A percentile compares a stretch with the other conserved stretches of the same genome.
These are phyloP conservation scores for Hygrocybe punicea DNA, from an alignment of 768 basidiomycete genomes.

Conservation along the genomic window DNA sequence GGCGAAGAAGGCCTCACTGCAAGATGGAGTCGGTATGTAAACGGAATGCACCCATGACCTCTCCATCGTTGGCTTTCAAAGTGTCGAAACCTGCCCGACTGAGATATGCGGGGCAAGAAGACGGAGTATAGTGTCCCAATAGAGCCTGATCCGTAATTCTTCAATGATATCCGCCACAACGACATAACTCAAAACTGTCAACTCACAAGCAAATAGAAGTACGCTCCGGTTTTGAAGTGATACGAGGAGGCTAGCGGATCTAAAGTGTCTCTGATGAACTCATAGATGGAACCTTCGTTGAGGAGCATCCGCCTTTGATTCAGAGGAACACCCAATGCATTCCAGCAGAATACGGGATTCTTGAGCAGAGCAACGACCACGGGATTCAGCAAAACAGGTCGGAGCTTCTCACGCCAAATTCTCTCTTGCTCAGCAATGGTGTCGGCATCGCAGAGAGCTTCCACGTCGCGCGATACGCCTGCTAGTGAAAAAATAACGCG, in stretches of 20 bases:
- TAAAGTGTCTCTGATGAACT: slow-evolving; percentile 51
- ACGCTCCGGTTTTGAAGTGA: slow-evolving; percentile 59
- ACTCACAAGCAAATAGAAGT: slow-evolving; percentile 59
- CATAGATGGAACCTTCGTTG: slow-evolving; percentile 47
- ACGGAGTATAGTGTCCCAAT: slow-evolving; percentile 53
- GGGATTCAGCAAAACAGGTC: slow-evolving; percentile 59
- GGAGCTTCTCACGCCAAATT: slow-evolving; percentile 59
- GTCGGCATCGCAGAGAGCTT: slow-evolving; percentile 51
- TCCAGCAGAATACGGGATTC: slow-evolving; percentile 65
- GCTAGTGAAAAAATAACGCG: slow-evolving; percentile 55
- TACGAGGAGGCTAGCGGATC: slow-evolving; percentile 47
- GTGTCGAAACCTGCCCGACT: slow-evolving; percentile 56
- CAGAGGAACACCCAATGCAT: slow-evolving; percentile 71
- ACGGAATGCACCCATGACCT: slow-evolving; percentile 52
- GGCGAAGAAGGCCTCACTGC: slow-evolving; percentile 45
- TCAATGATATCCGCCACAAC: too few relatives aligned
- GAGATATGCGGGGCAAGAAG: slow-evolving; percentile 63
- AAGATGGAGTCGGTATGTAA: slow-evolving; percentile 70
- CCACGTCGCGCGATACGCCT: slow-evolving; percentile 54
- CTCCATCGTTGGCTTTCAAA: slow-evolving; percentile 47
- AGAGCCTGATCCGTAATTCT: slow-evolving; percentile 40
- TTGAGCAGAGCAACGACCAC: slow-evolving; percentile 55
- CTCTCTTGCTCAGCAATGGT: slow-evolving; percentile 54
- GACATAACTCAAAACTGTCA: too few relatives aligned
- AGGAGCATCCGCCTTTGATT: slow-evolving; percentile 64